Conservation (phyloP, 768 basidiomycete species). For the Fibroporia radiculosa region DNA sequence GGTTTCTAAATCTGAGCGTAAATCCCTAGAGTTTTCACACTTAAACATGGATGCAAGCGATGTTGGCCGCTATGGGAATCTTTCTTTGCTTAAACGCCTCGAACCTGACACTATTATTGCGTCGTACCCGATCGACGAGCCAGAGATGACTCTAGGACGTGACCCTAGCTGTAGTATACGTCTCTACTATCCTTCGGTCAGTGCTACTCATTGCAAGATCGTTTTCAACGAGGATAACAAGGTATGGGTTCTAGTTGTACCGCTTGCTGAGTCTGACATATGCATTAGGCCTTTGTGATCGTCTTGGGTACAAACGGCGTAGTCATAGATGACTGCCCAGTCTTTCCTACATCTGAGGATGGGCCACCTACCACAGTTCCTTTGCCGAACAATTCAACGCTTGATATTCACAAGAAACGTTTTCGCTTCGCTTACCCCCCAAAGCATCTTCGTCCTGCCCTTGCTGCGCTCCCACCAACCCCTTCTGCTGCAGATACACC, state of each 20-base stretch:
- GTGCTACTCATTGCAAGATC: constrained; percentile 58
- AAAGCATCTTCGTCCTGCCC: constrained; percentile 51
- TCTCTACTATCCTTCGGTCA: constrained; percentile 60
- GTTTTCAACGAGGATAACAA: constrained; percentile 55
- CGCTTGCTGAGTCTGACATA: neutral
- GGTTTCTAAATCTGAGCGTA: no score
- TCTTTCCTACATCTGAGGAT: constrained; percentile 37
- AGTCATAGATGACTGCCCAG: constrained; percentile 52
- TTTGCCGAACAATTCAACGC: constrained; percentile 53
- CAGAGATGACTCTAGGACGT: constrained; percentile 61
- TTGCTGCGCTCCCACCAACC: constrained; percentile 34
- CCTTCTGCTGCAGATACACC: constrained; percentile 35
- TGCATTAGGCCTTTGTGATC: constrained; percentile 53
- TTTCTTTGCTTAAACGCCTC: constrained; percentile 52
- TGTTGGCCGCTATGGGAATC: constrained; percentile 59
- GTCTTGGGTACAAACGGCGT: constrained; percentile 54
- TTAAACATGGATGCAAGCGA: constrained; percentile 37
- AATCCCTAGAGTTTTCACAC: no score
- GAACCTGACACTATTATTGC: constrained; percentile 43
- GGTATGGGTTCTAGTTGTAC: constrained; percentile 25
- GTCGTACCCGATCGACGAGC: constrained; percentile 65
- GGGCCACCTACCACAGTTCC: constrained; percentile 46
- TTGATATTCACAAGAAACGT: constrained; percentile 61
- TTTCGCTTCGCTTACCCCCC: constrained; percentile 74
- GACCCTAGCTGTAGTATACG: constrained; percentile 57